Base-by-base conservation (phyloP, 768 basidiomycete genomes). In the Hypsizygus marmoreus region DNA sequence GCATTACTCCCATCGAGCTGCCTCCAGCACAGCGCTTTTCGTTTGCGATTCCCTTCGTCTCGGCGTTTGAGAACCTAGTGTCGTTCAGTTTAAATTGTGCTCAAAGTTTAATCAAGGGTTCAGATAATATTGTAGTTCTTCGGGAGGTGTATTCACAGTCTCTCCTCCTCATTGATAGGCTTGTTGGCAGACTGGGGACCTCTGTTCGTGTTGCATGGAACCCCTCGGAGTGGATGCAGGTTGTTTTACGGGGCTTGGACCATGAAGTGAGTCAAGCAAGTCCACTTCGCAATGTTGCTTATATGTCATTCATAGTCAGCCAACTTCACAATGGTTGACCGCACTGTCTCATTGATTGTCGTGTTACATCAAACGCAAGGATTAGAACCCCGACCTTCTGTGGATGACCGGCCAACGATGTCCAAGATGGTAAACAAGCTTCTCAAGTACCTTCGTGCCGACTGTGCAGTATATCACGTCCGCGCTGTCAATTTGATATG, bases 401-500 rank as follows among this genome's bases (percentile, higher is more conserved):
- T 91, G 11, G 75, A 88, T 49, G 70, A 81, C 13, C 74, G 82
- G 31, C 55, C 62, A 4, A 73, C 74, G 2, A 80, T 88, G 59
- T 66, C 70, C 40, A 79, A 77, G 43, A 78, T 92, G 74, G 72
- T 86, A 26, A 78, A 59, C 19, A 69, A 89, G 75, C 73, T 97
- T 2, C 71, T 95, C 49, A 72, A 68, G 41, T 97, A 91, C 63
- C 75, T 99, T 19, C 75, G 77, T 8, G 76, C 82, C 0, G 69
- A 86, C 32, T 80, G 64, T 51, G 70, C 85, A 0, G 71, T 79
- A 1, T 95, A 91, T 61, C 94, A 97, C 63, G 77, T 81, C 39
- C 86, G 92, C 16, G 80, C 88, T 6, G 88, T 91, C 20, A 83
- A 74, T 56, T 69, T 97, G 23, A 75, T 97, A 13, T 97, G 95